These are phyloP conservation scores for Diaporthe aspalathi DNA, from an alignment of 2,329 filamentous ascomycete genomes.

Conservation along the genomic window DNA sequence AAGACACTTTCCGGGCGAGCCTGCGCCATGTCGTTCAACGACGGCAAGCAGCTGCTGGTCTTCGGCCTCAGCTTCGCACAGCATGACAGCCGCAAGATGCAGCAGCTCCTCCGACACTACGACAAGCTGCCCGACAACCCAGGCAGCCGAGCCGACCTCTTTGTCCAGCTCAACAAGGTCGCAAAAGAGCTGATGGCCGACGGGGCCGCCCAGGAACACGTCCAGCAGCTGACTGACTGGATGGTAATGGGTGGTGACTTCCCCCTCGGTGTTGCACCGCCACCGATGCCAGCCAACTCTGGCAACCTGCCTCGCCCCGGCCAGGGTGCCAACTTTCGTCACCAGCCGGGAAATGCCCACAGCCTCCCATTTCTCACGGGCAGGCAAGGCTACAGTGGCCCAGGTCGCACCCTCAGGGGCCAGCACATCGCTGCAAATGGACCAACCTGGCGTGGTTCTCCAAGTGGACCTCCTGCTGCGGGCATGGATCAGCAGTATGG, in stretches of 20 bases:
- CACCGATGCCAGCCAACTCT: background rate
- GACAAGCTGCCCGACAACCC: slow-evolving; percentile 29
- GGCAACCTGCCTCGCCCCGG: background rate
- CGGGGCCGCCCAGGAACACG: background rate
- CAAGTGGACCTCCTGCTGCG: background rate
- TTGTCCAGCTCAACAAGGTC: slow-evolving; percentile 36
- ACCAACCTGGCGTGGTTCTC: background rate
- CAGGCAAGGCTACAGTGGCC: background rate
- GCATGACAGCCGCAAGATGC: slow-evolving; percentile 38
- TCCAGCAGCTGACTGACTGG: slow-evolving; percentile 32
- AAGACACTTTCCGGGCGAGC: no score
- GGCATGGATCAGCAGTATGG: background rate
- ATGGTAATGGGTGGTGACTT: slow-evolving; percentile 36
- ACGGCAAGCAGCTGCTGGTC: slow-evolving; percentile 38
- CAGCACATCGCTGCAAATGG: background rate
- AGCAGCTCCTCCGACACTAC: slow-evolving; percentile 37
- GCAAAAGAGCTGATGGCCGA: slow-evolving; percentile 31
- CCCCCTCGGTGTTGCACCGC: background rate
- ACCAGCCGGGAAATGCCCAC: no score
- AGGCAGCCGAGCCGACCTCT: slow-evolving; percentile 29
- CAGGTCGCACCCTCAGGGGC: slow-evolving; percentile 20
- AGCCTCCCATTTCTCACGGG: background rate
- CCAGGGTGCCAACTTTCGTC: background rate
- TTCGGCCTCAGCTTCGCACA: slow-evolving; percentile 37
- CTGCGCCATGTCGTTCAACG: slow-evolving; percentile 32